Percentiles rank a stretch among this genome's conserved stretches.
phyloP scores from a whole-genome alignment of 73 alveolate genomes.

The Effrenium voratum region DNA sequence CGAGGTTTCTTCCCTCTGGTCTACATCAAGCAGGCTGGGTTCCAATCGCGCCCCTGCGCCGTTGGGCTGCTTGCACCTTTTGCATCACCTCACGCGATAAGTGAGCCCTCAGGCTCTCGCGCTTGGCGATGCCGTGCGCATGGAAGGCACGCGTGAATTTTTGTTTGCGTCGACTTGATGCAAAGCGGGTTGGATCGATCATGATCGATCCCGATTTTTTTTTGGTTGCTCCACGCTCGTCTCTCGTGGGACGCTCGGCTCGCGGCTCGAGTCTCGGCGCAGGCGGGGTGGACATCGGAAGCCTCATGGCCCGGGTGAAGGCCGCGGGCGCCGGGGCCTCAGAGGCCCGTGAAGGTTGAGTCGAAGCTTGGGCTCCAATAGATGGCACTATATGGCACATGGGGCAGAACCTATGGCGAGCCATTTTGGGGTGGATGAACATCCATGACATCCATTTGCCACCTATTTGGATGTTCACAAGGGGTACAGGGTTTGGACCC shows the following conservation, averaged over 20 bases:
- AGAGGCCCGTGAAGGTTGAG: background rate
- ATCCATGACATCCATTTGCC: too few relatives aligned
- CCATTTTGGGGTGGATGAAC: too few relatives aligned
- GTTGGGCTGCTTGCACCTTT: background rate
- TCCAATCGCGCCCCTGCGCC: background rate
- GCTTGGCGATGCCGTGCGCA: slow-evolving; percentile 70
- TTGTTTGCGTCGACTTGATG: too few relatives aligned
- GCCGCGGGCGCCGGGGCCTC: slow-evolving; percentile 77
- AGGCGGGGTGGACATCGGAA: slow-evolving; percentile 54
- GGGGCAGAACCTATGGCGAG: too few relatives aligned
- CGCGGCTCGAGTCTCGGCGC: too few relatives aligned
- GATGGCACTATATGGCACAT: too few relatives aligned
- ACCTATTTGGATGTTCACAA: too few relatives aligned
- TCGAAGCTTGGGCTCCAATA: too few relatives aligned
- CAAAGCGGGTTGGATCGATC: background rate
- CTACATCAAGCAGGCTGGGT: slow-evolving; percentile 67
- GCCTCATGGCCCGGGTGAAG: slow-evolving; percentile 47
- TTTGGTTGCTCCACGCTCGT: too few relatives aligned
- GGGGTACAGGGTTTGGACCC: too few relatives aligned
- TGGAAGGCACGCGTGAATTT: slow-evolving; percentile 42
- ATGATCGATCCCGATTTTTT: background rate
- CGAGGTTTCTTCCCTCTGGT: slow-evolving; percentile 78
- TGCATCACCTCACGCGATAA: background rate
- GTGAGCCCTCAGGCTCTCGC: slow-evolving; percentile 35
- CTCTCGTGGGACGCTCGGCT: background rate